phyloP scores from a whole-genome alignment of 371 early-diverging fungal species.

The Massospora cicadina region DNA sequence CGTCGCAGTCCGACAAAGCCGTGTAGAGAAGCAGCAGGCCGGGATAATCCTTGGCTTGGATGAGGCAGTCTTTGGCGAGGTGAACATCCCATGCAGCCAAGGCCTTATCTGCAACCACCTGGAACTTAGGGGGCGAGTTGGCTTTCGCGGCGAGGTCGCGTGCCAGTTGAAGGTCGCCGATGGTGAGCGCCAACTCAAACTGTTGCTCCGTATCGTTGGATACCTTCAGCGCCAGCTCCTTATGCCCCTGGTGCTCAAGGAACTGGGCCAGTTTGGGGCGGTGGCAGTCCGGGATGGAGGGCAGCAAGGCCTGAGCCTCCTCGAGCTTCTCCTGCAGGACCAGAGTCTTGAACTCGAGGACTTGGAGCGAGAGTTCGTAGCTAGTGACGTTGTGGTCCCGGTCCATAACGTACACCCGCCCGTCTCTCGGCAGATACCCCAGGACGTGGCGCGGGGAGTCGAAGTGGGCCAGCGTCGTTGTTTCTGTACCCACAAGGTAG shows the following conservation, averaged over 20 bases:
- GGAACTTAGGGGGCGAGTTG: constrained; percentile 78
- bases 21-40: constrained; percentile 79
- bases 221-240: constrained; percentile 80
- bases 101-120: constrained; percentile 77
- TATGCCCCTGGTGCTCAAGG: constrained; percentile 73
- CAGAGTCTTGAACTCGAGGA: constrained; percentile 93
- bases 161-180: constrained; percentile 68
- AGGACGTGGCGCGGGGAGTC: constrained; percentile 78
- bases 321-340: constrained; percentile 81
- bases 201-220: constrained; percentile 85
- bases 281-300: constrained; percentile 69
- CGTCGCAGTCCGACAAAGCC: constrained; percentile 60
- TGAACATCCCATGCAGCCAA: constrained; percentile 53
- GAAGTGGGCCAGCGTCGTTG: constrained; percentile 85
- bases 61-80: constrained; percentile 77
- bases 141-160: constrained; percentile 64
- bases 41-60: constrained; percentile 71
- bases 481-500: constrained; percentile 85
- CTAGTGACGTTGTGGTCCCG: constrained; percentile 77
- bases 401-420: constrained; percentile 83
- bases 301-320: constrained; percentile 54
- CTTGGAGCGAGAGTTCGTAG: constrained; percentile 75
- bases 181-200: constrained; percentile 83
- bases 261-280: constrained; percentile 83
- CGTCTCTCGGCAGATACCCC: constrained; percentile 86